Evolutionary conservation across 1,284 basidiomycete species (phyloP).

Genomic region (Ustilago esculenta): DNA sequence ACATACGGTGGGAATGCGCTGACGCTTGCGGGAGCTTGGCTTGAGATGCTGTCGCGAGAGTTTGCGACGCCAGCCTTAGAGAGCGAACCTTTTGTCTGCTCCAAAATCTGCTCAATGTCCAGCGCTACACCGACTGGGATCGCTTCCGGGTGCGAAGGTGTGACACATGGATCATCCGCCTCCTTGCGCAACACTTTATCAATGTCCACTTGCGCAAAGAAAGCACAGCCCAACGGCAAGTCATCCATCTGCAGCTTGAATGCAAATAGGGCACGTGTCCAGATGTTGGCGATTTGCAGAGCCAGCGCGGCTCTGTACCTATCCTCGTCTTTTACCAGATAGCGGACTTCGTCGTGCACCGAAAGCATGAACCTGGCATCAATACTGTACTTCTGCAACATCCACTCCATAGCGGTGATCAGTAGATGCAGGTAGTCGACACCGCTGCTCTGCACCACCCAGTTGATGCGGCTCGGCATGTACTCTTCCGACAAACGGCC

Average conservation of each 20-base stretch:
- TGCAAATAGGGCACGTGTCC: constrained; percentile 92
- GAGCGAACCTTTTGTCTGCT: constrained; percentile 66
- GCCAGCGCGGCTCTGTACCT: constrained; percentile 88
- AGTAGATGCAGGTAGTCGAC: constrained; percentile 98
- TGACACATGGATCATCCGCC: constrained; percentile 93
- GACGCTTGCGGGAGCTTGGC: background rate
- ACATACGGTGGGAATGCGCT: constrained; percentile 44
- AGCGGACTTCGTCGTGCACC: constrained; percentile 96
- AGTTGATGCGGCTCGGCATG: constrained; percentile 96
- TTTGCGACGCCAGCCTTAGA: constrained; percentile 19
- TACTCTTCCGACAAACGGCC: constrained; percentile 80
- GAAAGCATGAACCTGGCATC: constrained; percentile 93
- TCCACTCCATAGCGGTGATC: constrained; percentile 92
- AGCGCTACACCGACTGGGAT: constrained; percentile 87
- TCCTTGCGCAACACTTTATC: constrained; percentile 93
- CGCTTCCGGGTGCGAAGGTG: constrained; percentile 85
- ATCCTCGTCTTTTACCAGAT: constrained; percentile 88
- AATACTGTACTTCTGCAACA: constrained; percentile 83
- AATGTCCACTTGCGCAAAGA: constrained; percentile 96
- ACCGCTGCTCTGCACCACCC: constrained; percentile 98
- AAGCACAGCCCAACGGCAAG: constrained; percentile 85
- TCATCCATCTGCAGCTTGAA: constrained; percentile 94
- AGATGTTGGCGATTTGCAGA: constrained; percentile 92
- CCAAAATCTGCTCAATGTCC: constrained; percentile 77
- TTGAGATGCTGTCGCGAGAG: background rate